A percentile compares a stretch with the other conserved stretches of the same genome.
These are phyloP conservation scores for Alectoria sarmentosa DNA, from an alignment of 495 filamentous ascomycete species.

Conservation along the genomic window DNA sequence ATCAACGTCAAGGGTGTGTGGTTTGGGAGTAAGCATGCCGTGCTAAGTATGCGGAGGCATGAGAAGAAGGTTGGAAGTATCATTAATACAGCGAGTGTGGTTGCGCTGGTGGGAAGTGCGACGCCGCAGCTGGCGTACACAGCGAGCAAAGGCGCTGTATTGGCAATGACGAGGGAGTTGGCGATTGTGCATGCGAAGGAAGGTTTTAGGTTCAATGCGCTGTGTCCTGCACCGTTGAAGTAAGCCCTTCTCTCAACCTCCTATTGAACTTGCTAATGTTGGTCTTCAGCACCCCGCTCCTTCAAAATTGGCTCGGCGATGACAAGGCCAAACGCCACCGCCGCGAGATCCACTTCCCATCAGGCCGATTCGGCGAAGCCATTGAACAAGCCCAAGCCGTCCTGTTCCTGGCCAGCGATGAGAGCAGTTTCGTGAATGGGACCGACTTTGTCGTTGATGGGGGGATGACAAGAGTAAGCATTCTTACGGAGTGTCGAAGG, in stretches of 20 bases:
- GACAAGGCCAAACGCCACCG: constrained; percentile 75
- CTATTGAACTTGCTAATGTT: not conserved
- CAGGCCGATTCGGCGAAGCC: constrained; percentile 91
- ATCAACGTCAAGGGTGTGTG: constrained; percentile 99
- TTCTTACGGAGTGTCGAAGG: not conserved
- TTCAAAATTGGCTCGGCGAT: constrained; percentile 93
- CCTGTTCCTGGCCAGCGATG: constrained; percentile 88
- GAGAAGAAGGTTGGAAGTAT: constrained; percentile 71
- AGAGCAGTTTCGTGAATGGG: constrained; percentile 89
- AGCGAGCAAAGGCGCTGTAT: constrained; percentile 86
- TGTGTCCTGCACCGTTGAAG: constrained; percentile 92
- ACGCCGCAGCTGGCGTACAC: constrained; percentile 95
- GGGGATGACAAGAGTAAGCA: constrained; percentile 73
- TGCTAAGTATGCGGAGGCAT: constrained; percentile 72
- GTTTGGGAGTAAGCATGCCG: constrained; percentile 91
- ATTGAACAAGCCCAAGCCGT: constrained; percentile 94
- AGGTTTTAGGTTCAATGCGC: constrained; percentile 78
- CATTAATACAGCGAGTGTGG: constrained; percentile 93
- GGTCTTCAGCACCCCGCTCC: constrained; percentile 52
- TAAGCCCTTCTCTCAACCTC: constrained; percentile 21
- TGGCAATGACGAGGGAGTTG: constrained; percentile 76
- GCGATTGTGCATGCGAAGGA: constrained; percentile 81
- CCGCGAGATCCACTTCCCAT: constrained; percentile 91
- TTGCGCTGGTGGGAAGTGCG: constrained; percentile 87
- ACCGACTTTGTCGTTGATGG: constrained; percentile 95